Evolutionary conservation across 495 filamentous ascomycete species (phyloP).

Genomic region (Penicillium chermesinum): DNA sequence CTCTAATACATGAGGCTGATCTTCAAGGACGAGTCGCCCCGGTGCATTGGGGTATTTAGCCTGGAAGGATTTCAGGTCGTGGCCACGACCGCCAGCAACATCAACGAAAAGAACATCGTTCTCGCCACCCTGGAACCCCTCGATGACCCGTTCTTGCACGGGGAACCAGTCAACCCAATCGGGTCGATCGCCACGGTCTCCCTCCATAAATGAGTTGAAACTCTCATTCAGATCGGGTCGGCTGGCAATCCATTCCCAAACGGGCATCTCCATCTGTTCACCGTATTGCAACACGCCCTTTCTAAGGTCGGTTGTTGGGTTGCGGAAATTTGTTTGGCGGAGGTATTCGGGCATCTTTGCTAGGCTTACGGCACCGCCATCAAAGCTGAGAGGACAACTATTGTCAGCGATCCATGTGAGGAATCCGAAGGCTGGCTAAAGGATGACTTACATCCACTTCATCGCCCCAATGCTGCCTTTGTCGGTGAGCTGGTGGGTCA

Average conservation of each 20-base stretch:
- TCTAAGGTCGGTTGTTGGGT: constrained; percentile 4
- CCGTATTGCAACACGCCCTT: constrained; percentile 12
- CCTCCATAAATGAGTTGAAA: constrained; percentile 26
- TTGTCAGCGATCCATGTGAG: not conserved
- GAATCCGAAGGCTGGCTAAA: not conserved
- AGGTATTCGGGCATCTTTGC: constrained; percentile 19
- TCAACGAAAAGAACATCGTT: constrained; percentile 41
- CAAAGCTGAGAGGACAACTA: constrained; percentile 11
- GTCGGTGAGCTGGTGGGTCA: constrained; percentile 18
- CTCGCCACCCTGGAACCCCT: constrained; percentile 9
- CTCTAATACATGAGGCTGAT: constrained; percentile 14
- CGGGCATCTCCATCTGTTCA: constrained; percentile 3
- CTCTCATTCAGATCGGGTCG: constrained; percentile 6
- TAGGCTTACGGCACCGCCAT: constrained; percentile 9
- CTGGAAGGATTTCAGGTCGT: constrained; percentile 35
- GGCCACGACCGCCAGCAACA: constrained; percentile 45
- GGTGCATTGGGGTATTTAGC: constrained; percentile 20
- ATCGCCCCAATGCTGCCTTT: constrained; percentile 8
- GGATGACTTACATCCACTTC: constrained; percentile 7
- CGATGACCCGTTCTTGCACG: constrained; percentile 18
- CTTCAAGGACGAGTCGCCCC: constrained; percentile 20
- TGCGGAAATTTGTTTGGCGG: constrained; percentile 7
- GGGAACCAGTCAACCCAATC: constrained; percentile 28
- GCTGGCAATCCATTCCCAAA: constrained; percentile 8
- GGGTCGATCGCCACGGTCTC: constrained; percentile 12